A percentile compares a stretch with the other conserved stretches of the same genome.
Evolutionary conservation across 78 protist genomes (phyloP).

Genomic region (Tieghemostelium lacteum): DNA sequence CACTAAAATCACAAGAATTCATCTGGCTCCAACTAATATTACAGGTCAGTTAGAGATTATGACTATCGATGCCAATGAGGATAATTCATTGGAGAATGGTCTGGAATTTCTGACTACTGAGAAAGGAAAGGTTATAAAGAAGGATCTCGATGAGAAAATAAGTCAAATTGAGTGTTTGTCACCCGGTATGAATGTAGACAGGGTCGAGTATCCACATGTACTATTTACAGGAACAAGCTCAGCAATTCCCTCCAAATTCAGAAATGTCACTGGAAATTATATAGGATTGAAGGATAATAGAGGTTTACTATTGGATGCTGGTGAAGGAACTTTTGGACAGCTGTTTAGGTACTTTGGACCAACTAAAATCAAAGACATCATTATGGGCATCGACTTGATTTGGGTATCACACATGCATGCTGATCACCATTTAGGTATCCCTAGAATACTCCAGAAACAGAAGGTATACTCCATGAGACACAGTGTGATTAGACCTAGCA

Average conservation of each 20-base stretch:
- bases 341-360: slow-evolving; percentile 83
- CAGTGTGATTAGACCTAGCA: background rate
- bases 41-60: background rate
- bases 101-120: background rate
- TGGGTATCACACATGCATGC: slow-evolving; percentile 98
- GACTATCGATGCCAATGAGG: background rate
- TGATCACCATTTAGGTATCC: slow-evolving; percentile 97
- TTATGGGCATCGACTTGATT: slow-evolving; percentile 21
- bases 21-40: background rate
- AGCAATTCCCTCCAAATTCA: slow-evolving; percentile 27
- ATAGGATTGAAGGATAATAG: background rate
- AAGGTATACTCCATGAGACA: background rate
- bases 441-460: background rate
- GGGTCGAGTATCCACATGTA: slow-evolving; percentile 31
- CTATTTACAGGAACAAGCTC: slow-evolving; percentile 63
- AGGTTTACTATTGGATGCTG: slow-evolving; percentile 89
- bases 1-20: slow-evolving; percentile 6
- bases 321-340: slow-evolving; percentile 96
- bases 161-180: background rate
- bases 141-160: background rate
- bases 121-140: background rate
- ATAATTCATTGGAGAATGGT: background rate
- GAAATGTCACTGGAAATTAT: slow-evolving; percentile 62
- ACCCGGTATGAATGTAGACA: background rate
- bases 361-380: background rate